A percentile compares a stretch with the other conserved stretches of the same genome.
phyloP scores from a whole-genome alignment of 345 rosid species.

The Acer campestre region DNA sequence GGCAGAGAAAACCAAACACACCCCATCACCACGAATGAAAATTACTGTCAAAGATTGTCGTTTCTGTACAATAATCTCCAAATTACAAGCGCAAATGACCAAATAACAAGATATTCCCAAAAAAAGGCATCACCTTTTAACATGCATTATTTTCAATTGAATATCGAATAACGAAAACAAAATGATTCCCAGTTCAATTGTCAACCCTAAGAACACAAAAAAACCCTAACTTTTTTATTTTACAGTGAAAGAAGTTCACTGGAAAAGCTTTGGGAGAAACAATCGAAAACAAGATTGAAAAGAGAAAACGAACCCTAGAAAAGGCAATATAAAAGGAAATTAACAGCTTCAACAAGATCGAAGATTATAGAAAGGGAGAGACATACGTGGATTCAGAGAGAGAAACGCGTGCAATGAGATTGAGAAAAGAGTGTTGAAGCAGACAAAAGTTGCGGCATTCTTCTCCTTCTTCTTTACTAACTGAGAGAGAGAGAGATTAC shows the following conservation, averaged over 20 bases:
- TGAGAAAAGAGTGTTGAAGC: neutral
- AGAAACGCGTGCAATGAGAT: neutral
- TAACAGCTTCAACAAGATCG: neutral
- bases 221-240: conserved; percentile 9
- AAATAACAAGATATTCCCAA: neutral
- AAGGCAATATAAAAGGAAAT: neutral
- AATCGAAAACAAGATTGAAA: neutral
- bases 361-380: neutral
- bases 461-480: neutral
- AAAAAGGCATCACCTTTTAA: neutral
- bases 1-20: neutral
- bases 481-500: neutral
- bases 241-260: neutral
- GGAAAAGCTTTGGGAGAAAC: too few relatives aligned
- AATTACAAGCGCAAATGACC: neutral
- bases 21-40: neutral
- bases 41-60: too few relatives aligned
- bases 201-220: neutral
- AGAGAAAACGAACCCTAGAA: conserved; percentile 9
- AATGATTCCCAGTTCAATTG: neutral
- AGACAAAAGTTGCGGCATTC: neutral
- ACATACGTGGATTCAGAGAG: conserved; percentile 12
- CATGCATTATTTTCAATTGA: neutral
- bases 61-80: neutral
- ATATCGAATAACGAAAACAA: neutral